phyloP scores from a whole-genome alignment of 2,329 filamentous ascomycete genomes.

The Aspergillus ustus region DNA sequence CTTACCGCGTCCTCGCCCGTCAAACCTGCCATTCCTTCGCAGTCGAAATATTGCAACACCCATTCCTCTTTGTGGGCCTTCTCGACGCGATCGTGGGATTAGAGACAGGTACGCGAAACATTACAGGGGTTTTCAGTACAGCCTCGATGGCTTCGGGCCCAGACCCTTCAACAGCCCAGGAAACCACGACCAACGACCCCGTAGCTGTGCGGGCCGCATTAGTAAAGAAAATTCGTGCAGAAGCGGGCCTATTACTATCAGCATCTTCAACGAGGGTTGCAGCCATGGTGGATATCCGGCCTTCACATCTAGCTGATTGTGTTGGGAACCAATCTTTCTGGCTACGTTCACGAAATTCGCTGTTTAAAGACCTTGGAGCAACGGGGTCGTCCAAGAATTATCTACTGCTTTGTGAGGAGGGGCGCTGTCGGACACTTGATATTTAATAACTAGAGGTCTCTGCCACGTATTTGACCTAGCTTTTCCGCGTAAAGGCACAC shows the following conservation, averaged over 20 bases:
- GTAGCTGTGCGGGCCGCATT: conserved; percentile 35
- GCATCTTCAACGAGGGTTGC: conserved; percentile 40
- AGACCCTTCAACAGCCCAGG: conserved; percentile 19
- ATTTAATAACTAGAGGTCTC: conserved; percentile 24
- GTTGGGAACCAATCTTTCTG: conserved; percentile 43
- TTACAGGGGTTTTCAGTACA: conserved; percentile 59
- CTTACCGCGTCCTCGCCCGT: conserved; percentile 68
- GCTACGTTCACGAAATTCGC: conserved; percentile 42
- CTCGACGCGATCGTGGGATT: conserved; percentile 76
- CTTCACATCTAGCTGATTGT: conserved; percentile 39
- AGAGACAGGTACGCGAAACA: conserved; percentile 68
- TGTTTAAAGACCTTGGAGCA: conserved; percentile 44
- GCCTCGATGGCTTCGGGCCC: conserved; percentile 25
- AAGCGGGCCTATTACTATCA: conserved; percentile 38
- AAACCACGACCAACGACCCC: conserved; percentile 23
- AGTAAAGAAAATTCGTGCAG: conserved; percentile 37
- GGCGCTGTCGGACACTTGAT: conserved; percentile 42
- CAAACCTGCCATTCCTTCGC: conserved; percentile 85
- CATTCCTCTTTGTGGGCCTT: conserved; percentile 85
- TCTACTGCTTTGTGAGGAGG: conserved; percentile 44
- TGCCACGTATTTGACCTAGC: not conserved
- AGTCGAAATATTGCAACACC: conserved; percentile 88
- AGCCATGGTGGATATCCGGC: conserved; percentile 43
- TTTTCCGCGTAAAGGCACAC: too few species aligned
- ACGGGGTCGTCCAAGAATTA: conserved; percentile 42